Percentiles rank a stretch among this genome's conserved stretches.
Evolutionary conservation across 805 yeast species (phyloP).

Genomic region (Kluyveromyces starmeri): DNA sequence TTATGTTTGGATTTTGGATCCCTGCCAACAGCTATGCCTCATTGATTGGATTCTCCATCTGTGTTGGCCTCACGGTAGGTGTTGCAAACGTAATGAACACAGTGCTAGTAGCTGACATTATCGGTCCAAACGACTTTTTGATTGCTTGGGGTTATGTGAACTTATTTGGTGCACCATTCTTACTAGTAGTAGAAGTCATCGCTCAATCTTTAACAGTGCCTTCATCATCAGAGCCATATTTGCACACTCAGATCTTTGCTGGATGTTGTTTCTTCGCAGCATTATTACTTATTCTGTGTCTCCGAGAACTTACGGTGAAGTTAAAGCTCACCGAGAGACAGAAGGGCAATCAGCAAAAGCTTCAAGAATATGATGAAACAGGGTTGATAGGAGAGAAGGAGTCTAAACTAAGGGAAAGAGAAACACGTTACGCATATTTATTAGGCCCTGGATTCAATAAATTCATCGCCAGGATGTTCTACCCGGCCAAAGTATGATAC

Average conservation of each 20-base stretch:
- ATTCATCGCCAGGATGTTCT: slow-evolving; percentile 19
- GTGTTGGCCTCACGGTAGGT: slow-evolving; percentile 39
- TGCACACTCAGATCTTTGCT: slow-evolving; percentile 52
- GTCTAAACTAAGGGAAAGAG: slow-evolving; percentile 8
- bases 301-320: slow-evolving; percentile 45
- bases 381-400: slow-evolving; percentile 7
- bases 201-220: slow-evolving; percentile 40
- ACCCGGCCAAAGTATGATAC: slow-evolving; percentile 11
- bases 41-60: slow-evolving; percentile 34
- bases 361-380: slow-evolving; percentile 7
- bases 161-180: slow-evolving; percentile 23
- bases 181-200: slow-evolving; percentile 44
- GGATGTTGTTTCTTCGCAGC: slow-evolving; percentile 42
- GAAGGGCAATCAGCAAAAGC: slow-evolving; percentile 4
- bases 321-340: slow-evolving; percentile 27
- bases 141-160: slow-evolving; percentile 34
- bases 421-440: slow-evolving; percentile 11
- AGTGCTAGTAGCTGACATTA: slow-evolving; percentile 35
- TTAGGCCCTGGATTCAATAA: slow-evolving; percentile 14
- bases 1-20: slow-evolving; percentile 43
- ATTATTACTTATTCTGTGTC: slow-evolving; percentile 34
- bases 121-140: slow-evolving; percentile 30
- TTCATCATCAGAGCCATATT: slow-evolving; percentile 35
- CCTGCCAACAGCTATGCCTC: slow-evolving; percentile 35
- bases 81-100: slow-evolving; percentile 36